Evolutionary conservation across 1,284 basidiomycete genomes (phyloP).

Genomic region (Bondarzewia mesenterica): DNA sequence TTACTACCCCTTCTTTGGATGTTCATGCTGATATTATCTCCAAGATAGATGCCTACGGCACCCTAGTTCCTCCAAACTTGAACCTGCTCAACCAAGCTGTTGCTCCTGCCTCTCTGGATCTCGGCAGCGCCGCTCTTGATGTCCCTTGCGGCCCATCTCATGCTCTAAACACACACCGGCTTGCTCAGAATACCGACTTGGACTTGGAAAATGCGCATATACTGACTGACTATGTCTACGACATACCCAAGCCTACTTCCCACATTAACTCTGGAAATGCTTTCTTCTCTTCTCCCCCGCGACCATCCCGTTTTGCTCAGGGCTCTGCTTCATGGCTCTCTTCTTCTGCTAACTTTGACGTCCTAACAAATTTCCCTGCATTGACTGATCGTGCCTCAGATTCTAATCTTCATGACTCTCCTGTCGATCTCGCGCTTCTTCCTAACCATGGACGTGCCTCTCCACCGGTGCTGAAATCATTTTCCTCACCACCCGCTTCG

Average conservation of each 20-base stretch:
- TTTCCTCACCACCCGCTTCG: conserved; percentile 1
- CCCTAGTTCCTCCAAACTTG: not conserved
- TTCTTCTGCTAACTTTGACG: too few species aligned
- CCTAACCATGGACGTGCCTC: too few species aligned
- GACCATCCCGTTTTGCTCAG: too few species aligned
- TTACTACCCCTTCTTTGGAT: not conserved
- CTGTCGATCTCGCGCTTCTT: too few species aligned
- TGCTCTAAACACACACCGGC: not conserved
- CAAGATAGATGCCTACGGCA: not conserved
- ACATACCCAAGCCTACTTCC: too few species aligned
- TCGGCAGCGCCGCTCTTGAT: not conserved
- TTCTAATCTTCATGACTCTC: too few species aligned
- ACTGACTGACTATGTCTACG: not conserved
- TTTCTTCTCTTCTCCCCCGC: not conserved
- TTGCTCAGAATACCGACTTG: not conserved
- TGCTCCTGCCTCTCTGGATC: not conserved
- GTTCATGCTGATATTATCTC: not conserved
- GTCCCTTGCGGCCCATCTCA: not conserved
- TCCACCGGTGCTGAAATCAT: not conserved
- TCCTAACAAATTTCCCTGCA: too few species aligned
- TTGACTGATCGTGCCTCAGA: too few species aligned
- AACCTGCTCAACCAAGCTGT: not conserved
- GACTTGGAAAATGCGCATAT: not conserved
- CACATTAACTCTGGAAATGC: not conserved
- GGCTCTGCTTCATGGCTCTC: too few species aligned